Evolutionary conservation across 1,284 basidiomycete species (phyloP).

Genomic region (Microstroma glucosiphilum): DNA sequence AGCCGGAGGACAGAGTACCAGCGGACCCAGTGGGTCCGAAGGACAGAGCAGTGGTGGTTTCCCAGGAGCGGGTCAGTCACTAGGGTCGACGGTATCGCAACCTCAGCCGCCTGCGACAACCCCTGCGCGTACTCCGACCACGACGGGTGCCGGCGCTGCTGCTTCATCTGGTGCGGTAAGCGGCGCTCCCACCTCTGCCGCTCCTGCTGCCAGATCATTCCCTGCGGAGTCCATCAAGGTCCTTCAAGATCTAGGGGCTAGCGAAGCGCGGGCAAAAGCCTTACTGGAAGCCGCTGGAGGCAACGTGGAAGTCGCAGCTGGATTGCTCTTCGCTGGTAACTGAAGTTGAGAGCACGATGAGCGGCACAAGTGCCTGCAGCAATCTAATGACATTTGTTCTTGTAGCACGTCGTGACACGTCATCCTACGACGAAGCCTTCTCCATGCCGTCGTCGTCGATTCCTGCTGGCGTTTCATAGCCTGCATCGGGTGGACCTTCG

Average conservation of each 20-base stretch:
- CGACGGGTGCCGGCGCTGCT: conserved; percentile 15
- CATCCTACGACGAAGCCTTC: too few relatives aligned
- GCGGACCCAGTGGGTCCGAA: conserved; percentile 56
- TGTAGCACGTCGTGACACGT: too few relatives aligned
- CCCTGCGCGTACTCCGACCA: conserved; percentile 20
- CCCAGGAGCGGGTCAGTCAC: conserved; percentile 25
- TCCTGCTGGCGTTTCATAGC: too few relatives aligned
- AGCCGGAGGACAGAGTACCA: conserved; percentile 51
- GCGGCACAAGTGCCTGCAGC: too few relatives aligned
- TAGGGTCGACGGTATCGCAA: conserved; percentile 13
- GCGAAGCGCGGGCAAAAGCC: conserved; percentile 67
- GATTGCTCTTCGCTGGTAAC: conserved; percentile 63
- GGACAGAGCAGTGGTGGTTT: conserved; percentile 25
- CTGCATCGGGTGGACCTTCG: too few relatives aligned
- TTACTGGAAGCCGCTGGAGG: conserved; percentile 73
- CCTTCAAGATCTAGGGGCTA: conserved; percentile 63
- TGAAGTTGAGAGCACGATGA: background rate
- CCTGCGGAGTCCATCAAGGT: conserved; percentile 37
- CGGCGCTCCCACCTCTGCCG: conserved; percentile 7
- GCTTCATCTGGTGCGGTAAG: conserved; percentile 9
- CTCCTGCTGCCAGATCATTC: conserved; percentile 32
- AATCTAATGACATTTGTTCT: too few relatives aligned
- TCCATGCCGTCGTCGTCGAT: too few relatives aligned
- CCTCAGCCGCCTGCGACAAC: conserved; percentile 7
- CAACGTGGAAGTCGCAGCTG: conserved; percentile 80